Evolutionary conservation across 306 rosid genomes (phyloP), one percentile per base, ranked within the genome.

Genomic region (Glycine soja): DNA sequence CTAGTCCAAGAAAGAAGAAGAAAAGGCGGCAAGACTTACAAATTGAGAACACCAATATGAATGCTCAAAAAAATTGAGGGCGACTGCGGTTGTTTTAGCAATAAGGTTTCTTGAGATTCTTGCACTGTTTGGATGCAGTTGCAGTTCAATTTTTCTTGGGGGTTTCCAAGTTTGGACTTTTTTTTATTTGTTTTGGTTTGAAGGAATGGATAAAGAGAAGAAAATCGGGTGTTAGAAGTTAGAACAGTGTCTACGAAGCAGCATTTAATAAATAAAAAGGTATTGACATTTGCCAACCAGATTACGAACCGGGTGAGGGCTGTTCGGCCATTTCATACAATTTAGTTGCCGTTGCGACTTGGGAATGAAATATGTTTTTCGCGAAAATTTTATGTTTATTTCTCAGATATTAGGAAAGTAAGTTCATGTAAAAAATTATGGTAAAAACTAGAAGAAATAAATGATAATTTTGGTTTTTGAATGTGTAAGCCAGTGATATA

Each of bases 21-120:
- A 34, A 53, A 64, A 40, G 72, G 72, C 32, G 6, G 8, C 76
- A 54, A 74, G n/a, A 84, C 91, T 81, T 67, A 84, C 91, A 86
- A 76, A 81, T 84, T 81, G 61, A 66, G 30, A 74, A 24, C 30
- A 24, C 30, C 30, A 58, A 81, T 8, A 12, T 10, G 66, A 34
- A 19, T 34, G 18, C 47, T 63, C 4, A 63, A 63, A 64, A 56
- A 64, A 36, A 36, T 14, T 36, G 48, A 64, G 46, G 70, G 11
- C 70, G 70, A 64, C 38, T 34, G 16, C 47, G 5, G 70, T 13
- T 2, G 70, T 64, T 36, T 14, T 3, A 64, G 70, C 24, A 64
- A 38, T 0, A 34, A 53, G 34, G 57, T 10, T 70, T 40, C 54
- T 19, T 40, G 54, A 76, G 70, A 80, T 30, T 73, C 62, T 78